Evolutionary conservation across 257 asterid genomes (phyloP), one percentile per base, ranked within the genome.

Genomic region (Solanum boliviense): DNA sequence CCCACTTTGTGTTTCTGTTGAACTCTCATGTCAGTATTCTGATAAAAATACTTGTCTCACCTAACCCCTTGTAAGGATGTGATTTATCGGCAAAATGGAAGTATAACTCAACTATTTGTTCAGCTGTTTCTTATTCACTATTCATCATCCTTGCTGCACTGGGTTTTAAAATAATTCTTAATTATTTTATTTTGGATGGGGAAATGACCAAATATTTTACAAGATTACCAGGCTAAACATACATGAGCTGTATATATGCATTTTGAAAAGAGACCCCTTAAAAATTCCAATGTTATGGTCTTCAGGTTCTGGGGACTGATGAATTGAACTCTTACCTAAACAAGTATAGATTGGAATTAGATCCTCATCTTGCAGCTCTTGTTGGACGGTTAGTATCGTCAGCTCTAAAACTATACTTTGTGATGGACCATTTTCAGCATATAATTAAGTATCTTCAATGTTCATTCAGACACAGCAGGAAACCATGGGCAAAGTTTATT

Each of bases 301-400:
- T 48, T 78, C 94, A 95, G 98, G 94, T 95, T 82, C 85, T 95
- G 90, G 98, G 98, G 81, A 94, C 97, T 0, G 98, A 94, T 67
- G 98, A 95, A 90, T 90, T 95, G 90, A 92, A 90, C 67, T 89
- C 95, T 68, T 95, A 95, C 73, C 91, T 95, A 91, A 93, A 88
- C 90, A 95, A 95, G 88, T 95, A 95, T 74, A 94, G 91, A 13
- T 81, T 95, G 88, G 95, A 95, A 85, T 87, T 95, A 88, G 97
- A 95, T 89, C 96, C 90, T 70, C 91, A 93, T 89, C 95, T 95
- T 89, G 92, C 92, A 87, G 93, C 97, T 89, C 96, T 95, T 88
- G 98, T 95, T 89, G 98, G 98, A 90, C 94, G 98, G 98, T 95
- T 65, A 60, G 90, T 87, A 71, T 38, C 18, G 16, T 72, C 56